Conservation (phyloP, 345 rosid species). For the Euphorbia tirucalli region DNA sequence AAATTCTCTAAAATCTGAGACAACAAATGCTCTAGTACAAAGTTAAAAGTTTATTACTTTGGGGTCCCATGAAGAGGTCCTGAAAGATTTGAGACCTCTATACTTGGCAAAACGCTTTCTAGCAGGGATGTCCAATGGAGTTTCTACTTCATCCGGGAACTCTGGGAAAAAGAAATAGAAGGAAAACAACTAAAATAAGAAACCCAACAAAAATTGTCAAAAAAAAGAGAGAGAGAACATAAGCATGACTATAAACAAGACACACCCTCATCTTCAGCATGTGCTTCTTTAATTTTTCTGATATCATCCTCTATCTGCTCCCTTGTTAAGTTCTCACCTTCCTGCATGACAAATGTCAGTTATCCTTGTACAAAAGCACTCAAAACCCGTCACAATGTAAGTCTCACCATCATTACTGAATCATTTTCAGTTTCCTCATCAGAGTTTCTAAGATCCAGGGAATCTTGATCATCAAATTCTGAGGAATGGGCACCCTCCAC, state of each 20-base stretch:
- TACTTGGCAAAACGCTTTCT: slow-evolving; percentile 86
- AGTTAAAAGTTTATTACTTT: slow-evolving; percentile 44
- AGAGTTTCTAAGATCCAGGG: slow-evolving; percentile 52
- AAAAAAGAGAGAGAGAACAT: background rate
- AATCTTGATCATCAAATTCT: slow-evolving; percentile 57
- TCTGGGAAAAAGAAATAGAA: slow-evolving; percentile 39
- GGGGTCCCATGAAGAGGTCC: slow-evolving; percentile 96
- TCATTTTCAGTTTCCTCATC: slow-evolving; percentile 83
- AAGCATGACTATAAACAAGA: slow-evolving; percentile 1
- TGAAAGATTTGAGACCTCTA: slow-evolving; percentile 91
- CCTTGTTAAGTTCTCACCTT: slow-evolving; percentile 67
- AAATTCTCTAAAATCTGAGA: slow-evolving; percentile 7
- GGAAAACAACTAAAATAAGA: background rate
- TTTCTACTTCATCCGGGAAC: slow-evolving; percentile 93
- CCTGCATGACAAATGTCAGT: slow-evolving; percentile 45
- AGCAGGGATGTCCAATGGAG: slow-evolving; percentile 82
- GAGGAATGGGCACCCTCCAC: slow-evolving; percentile 34
- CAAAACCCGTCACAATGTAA: background rate
- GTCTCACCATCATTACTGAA: slow-evolving; percentile 72
- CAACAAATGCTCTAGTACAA: slow-evolving; percentile 16
- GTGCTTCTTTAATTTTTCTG: slow-evolving; percentile 72
- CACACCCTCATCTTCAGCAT: slow-evolving; percentile 90
- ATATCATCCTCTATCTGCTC: slow-evolving; percentile 83
- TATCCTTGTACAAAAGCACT: background rate
- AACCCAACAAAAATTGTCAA: background rate